Base-by-base conservation (phyloP, 2,329 filamentous ascomycete species). In the Cordyceps pruinosa region DNA sequence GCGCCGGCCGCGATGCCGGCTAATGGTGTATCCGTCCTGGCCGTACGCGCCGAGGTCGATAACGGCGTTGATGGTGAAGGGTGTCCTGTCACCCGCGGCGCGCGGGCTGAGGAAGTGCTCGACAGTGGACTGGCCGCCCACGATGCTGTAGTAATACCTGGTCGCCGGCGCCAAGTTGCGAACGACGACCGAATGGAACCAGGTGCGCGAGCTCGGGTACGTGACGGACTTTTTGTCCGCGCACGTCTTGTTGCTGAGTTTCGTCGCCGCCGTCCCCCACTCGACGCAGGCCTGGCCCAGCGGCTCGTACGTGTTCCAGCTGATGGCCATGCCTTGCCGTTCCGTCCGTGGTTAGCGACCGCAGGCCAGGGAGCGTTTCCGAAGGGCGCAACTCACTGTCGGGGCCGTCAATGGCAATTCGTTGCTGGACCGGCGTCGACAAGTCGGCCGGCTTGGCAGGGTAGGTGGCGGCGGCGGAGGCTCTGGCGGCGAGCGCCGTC, bases 101-200 rank as follows among this genome's bases (percentile, higher is more conserved):
- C 59, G 17, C 21, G 52, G 30, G 51, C 37, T 13, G 17, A 80
- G 63, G 66, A 85, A 84, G 37, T 78, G 73, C 34, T 77, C 73
- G 8, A 79, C 69, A 4, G 79, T 0, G 80, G 80, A 68, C 84
- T 84, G 32, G 72, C 77, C 2, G 79, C 82, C 9, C 34, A 71
- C 71, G 47, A 84, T 82, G 69, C 81, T 74, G 70, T 85, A 85
- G 70, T 81, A 84, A 66, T 85, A 84, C 0, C 73, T 81, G 1
- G 80, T 82, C 1, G 76, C 79, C 0, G 81, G 75, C 0, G 66
- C 68, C 19, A 84, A 67, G 7, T 64, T 70, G 0, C 70, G 69
- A 26, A 84, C 66, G 1, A 70, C 70, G 0, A 81, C 80, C 0
- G 70, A 69, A 60, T 82, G 78, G 34, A 73, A 75, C 61, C 73